A percentile compares a stretch with the other conserved stretches of the same genome.
Evolutionary conservation across 768 basidiomycete species (phyloP).

Genomic region (Dacryopinax primogenitus): DNA sequence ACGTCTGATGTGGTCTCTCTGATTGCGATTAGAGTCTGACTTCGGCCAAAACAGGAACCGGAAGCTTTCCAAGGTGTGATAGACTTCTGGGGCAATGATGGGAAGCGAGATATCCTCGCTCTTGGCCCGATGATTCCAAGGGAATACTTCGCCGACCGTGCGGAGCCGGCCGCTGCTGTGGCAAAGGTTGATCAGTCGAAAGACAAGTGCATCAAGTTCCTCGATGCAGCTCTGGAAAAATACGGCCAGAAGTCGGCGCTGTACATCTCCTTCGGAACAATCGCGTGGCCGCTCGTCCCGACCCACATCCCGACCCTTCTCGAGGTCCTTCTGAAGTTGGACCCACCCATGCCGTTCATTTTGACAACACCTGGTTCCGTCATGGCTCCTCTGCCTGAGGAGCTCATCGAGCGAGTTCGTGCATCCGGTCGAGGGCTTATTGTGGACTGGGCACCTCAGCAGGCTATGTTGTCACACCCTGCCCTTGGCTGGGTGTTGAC

Average conservation of each 20-base stretch:
- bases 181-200: neutral
- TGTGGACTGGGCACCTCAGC: constrained; percentile 15
- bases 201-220: constrained; percentile 11
- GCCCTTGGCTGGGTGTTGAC: constrained; percentile 13
- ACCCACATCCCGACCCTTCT: constrained; percentile 11
- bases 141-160: neutral
- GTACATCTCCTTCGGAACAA: constrained; percentile 16
- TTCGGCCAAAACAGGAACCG: neutral
- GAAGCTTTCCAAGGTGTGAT: constrained; percentile 6
- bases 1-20: neutral
- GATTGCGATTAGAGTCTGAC: neutral
- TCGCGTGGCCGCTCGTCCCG: constrained; percentile 15
- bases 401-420: constrained; percentile 8
- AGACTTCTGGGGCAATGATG: constrained; percentile 4
- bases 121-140: neutral
- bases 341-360: constrained; percentile 16
- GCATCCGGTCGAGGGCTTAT: constrained; percentile 13
- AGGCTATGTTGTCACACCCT: constrained; percentile 13
- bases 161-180: neutral
- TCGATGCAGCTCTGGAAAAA: constrained; percentile 8
- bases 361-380: constrained; percentile 9
- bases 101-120: neutral
- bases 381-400: constrained; percentile 2
- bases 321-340: constrained; percentile 12
- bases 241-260: constrained; percentile 12